Conservation (phyloP, 2,329 filamentous ascomycete species). For the Cadophora gregata region DNA sequence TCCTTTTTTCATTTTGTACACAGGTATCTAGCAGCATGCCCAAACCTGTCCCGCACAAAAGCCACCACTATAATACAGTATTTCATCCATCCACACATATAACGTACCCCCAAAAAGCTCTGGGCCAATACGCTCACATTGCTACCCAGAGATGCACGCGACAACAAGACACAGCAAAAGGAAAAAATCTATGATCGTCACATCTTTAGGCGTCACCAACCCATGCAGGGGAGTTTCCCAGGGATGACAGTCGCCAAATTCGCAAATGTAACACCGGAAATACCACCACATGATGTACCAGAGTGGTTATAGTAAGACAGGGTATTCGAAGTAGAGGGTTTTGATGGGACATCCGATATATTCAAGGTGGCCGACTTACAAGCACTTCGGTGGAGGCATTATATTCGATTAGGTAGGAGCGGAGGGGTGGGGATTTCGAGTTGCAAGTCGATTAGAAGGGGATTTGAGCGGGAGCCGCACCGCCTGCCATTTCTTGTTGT, state of each 20-base stretch:
- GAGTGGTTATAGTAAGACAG: slow-evolving; percentile 42
- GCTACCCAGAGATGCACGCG: slow-evolving; percentile 34
- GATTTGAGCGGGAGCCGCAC: slow-evolving; percentile 56
- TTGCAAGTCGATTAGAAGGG: slow-evolving; percentile 60
- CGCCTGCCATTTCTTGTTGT: slow-evolving; percentile 69
- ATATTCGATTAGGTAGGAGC: slow-evolving; percentile 41
- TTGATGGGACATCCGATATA: slow-evolving; percentile 30
- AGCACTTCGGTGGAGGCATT: slow-evolving; percentile 36
- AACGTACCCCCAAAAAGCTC: slow-evolving; percentile 25
- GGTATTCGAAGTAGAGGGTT: slow-evolving; percentile 36
- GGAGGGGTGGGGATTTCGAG: slow-evolving; percentile 32
- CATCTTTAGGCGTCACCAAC: slow-evolving; percentile 36
- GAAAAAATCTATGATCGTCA: slow-evolving; percentile 40
- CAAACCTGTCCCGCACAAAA: slow-evolving; percentile 30
- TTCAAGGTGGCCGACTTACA: slow-evolving; percentile 32
- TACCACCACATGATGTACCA: slow-evolving; percentile 26
- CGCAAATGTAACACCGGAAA: slow-evolving; percentile 28
- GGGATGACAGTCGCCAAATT: slow-evolving; percentile 26
- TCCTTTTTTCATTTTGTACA: slow-evolving; percentile 38
- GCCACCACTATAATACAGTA: slow-evolving; percentile 40
- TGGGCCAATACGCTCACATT: slow-evolving; percentile 33
- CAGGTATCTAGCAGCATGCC: slow-evolving; percentile 37
- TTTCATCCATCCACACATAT: slow-evolving; percentile 20
- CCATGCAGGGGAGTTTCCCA: slow-evolving; percentile 36
- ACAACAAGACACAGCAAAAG: slow-evolving; percentile 28